phyloP scores from a whole-genome alignment of 257 asterid genomes.

The Solanum pennellii region DNA sequence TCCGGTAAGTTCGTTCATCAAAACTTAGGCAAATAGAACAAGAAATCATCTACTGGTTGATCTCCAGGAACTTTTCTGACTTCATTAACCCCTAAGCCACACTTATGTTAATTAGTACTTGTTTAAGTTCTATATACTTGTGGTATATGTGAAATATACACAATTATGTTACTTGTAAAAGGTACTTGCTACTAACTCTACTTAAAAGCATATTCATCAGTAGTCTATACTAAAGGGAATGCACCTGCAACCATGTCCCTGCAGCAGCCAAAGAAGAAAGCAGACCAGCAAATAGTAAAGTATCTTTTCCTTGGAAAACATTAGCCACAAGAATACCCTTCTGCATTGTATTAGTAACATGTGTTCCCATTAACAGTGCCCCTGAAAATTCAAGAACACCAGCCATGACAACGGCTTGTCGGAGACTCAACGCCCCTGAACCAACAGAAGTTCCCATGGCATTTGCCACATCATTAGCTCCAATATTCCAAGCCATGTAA shows the following conservation, averaged over 20 bases:
- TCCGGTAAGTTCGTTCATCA: not conserved
- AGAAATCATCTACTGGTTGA: not conserved
- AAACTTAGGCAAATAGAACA: not conserved
- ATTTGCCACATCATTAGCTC: conserved; percentile 95
- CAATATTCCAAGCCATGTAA: conserved; percentile 98
- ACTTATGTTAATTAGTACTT: not conserved
- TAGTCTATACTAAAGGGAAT: not conserved
- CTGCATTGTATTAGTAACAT: conserved; percentile 96
- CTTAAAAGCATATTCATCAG: not conserved
- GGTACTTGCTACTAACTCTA: not conserved
- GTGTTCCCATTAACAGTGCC: conserved; percentile 85
- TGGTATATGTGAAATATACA: not conserved
- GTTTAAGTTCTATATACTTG: not conserved
- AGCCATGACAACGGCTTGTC: conserved; percentile 80
- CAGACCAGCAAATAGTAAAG: conserved; percentile 81
- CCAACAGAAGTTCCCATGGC: conserved; percentile 99
- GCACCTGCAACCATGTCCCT: conserved; percentile 97
- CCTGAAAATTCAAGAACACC: conserved; percentile 87
- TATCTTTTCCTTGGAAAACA: conserved; percentile 83
- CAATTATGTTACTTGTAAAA: not conserved
- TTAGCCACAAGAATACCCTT: conserved; percentile 77
- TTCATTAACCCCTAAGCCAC: not conserved
- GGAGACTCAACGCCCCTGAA: conserved; percentile 75
- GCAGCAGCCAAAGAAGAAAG: conserved; percentile 92
- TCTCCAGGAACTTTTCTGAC: not conserved